Conservation (phyloP, 2,329 filamentous ascomycete species). For the Hansfordia pulvinata region DNA sequence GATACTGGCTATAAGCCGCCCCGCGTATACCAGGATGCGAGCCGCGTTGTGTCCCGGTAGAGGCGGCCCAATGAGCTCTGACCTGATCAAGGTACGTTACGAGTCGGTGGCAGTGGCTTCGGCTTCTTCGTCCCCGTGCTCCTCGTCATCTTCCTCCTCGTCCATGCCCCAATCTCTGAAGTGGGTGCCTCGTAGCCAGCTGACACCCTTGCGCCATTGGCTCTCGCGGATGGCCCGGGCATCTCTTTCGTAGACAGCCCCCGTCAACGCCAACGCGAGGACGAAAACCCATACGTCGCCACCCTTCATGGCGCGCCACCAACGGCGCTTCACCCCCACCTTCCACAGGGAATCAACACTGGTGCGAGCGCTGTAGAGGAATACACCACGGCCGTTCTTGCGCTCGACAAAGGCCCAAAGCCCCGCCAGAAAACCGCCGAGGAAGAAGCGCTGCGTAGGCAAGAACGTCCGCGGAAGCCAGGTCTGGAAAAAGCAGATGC, state of each 20-base stretch:
- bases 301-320: slow-evolving; percentile 72
- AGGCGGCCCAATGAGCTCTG: too few relatives aligned
- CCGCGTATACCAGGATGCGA: too few relatives aligned
- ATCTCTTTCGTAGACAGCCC: slow-evolving; percentile 62
- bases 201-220: slow-evolving; percentile 56
- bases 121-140: too few relatives aligned
- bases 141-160: slow-evolving; percentile 32
- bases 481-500: slow-evolving; percentile 77
- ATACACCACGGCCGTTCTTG: slow-evolving; percentile 49
- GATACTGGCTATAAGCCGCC: too few relatives aligned
- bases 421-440: slow-evolving; percentile 75
- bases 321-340: slow-evolving; percentile 78
- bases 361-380: slow-evolving; percentile 66
- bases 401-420: slow-evolving; percentile 72
- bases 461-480: slow-evolving; percentile 62
- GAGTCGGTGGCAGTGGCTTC: too few relatives aligned
- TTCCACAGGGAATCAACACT: slow-evolving; percentile 82
- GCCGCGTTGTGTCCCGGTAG: too few relatives aligned
- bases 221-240: slow-evolving; percentile 54
- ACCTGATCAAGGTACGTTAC: too few relatives aligned
- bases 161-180: slow-evolving; percentile 53
- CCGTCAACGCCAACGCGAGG: slow-evolving; percentile 61
- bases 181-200: slow-evolving; percentile 62
- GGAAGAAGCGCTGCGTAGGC: slow-evolving; percentile 76
- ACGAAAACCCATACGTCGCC: slow-evolving; percentile 82